Conservation (phyloP, 2,329 filamentous ascomycete genomes). For the Cercospora citrullina region DNA sequence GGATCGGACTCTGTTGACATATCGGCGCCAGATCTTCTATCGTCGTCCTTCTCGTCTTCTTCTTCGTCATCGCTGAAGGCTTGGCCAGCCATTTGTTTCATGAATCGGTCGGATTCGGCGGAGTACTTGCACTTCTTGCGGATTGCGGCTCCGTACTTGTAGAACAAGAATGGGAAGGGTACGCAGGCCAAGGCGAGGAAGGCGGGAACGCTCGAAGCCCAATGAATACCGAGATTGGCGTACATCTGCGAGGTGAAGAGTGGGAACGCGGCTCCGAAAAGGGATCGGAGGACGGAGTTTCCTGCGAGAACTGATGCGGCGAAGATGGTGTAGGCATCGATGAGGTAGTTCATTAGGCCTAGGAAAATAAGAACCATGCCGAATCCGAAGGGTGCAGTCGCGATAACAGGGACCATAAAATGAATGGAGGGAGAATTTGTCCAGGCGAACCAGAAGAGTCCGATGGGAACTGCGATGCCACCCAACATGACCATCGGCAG, state of each 20-base stretch:
- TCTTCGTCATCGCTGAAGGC: slow-evolving; percentile 15
- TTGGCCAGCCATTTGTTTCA: slow-evolving; percentile 49
- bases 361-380: slow-evolving; percentile 67
- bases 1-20: slow-evolving; percentile 21
- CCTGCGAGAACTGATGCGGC: slow-evolving; percentile 70
- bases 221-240: slow-evolving; percentile 56
- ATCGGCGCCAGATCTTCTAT: slow-evolving; percentile 6
- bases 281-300: slow-evolving; percentile 76
- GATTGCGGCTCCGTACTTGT: slow-evolving; percentile 64
- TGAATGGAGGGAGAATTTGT: slow-evolving; percentile 59
- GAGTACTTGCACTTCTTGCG: slow-evolving; percentile 69
- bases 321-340: slow-evolving; percentile 66
- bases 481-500: slow-evolving; percentile 64
- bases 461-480: slow-evolving; percentile 59
- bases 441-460: slow-evolving; percentile 70
- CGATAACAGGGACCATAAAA: slow-evolving; percentile 56
- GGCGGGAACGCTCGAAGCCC: slow-evolving; percentile 71
- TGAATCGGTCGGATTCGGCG: slow-evolving; percentile 63
- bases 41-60: slow-evolving; percentile 20
- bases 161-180: slow-evolving; percentile 75
- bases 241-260: slow-evolving; percentile 71
- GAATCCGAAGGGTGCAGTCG: slow-evolving; percentile 56
- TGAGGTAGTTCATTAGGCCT: slow-evolving; percentile 65
- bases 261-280: slow-evolving; percentile 77
- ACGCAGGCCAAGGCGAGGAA: slow-evolving; percentile 72